phyloP scores from a whole-genome alignment of 2,329 filamentous ascomycete genomes.

The Fusarium veterinarium region DNA sequence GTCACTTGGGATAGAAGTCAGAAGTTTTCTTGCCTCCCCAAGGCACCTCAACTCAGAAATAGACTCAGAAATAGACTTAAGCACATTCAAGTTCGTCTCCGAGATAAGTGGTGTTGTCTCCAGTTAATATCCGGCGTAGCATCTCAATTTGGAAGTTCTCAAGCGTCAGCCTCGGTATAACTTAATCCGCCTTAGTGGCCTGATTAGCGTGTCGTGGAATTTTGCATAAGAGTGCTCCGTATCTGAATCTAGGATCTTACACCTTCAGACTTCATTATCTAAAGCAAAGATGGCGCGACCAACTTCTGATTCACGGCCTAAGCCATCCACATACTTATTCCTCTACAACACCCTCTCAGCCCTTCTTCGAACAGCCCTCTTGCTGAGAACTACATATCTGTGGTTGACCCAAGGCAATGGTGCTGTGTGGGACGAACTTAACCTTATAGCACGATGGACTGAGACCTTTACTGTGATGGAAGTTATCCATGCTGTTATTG shows the following conservation, averaged over 20 bases:
- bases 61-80: not conserved
- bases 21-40: not conserved
- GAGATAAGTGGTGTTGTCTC: not conserved
- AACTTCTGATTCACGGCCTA: not conserved
- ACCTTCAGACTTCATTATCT: not conserved
- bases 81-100: not conserved
- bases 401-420: conserved; percentile 23
- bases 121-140: not conserved
- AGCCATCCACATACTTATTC: conserved; percentile 14
- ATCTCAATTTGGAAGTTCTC: conserved; percentile 17
- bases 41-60: not conserved
- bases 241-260: not conserved
- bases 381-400: conserved; percentile 15
- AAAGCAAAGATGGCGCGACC: not conserved
- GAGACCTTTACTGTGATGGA: conserved; percentile 32
- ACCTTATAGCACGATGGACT: conserved; percentile 28
- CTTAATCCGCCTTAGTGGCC: not conserved
- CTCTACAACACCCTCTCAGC: conserved; percentile 30
- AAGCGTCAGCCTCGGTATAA: conserved; percentile 14
- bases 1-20: not conserved
- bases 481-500: conserved; percentile 19
- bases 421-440: conserved; percentile 33
- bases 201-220: not conserved
- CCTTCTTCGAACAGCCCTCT: conserved; percentile 11
- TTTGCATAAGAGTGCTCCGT: not conserved